Percentiles rank a stretch among this genome's conserved stretches.
phyloP scores from a whole-genome alignment of 2,329 filamentous ascomycete species.

The Calcarisporium arbuscula region DNA sequence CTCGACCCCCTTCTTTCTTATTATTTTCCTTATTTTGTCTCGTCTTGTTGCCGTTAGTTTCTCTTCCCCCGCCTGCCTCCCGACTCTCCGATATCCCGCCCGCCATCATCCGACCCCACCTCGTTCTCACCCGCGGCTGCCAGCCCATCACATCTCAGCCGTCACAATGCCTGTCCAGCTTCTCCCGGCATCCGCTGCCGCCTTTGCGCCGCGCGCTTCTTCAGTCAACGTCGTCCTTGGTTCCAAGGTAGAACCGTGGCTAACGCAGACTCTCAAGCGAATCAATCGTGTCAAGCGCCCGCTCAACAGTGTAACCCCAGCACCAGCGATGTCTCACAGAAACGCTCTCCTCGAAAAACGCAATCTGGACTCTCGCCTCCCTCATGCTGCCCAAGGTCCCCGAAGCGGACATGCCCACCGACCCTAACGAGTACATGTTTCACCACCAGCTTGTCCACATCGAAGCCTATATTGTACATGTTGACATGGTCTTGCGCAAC shows the following conservation, averaged over 20 bases:
- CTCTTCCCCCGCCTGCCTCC: slow-evolving; percentile 4
- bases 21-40: slow-evolving; percentile 29
- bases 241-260: slow-evolving; percentile 90
- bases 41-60: slow-evolving; percentile 2
- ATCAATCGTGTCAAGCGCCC: slow-evolving; percentile 96
- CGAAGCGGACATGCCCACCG: slow-evolving; percentile 74
- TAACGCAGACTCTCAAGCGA: slow-evolving; percentile 93
- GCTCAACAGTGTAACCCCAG: slow-evolving; percentile 91
- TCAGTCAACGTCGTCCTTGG: slow-evolving; percentile 92
- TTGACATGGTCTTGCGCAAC: slow-evolving; percentile 97
- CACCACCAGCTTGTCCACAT: slow-evolving; percentile 91
- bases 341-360: slow-evolving; percentile 80
- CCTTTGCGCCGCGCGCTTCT: slow-evolving; percentile 84
- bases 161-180: slow-evolving; percentile 79
- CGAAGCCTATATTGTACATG: slow-evolving; percentile 96
- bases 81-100: slow-evolving; percentile 3
- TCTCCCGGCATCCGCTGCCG: slow-evolving; percentile 88
- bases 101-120: slow-evolving; percentile 2
- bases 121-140: not conserved
- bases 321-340: slow-evolving; percentile 94
- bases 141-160: slow-evolving; percentile 2
- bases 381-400: slow-evolving; percentile 89
- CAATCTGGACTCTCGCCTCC: slow-evolving; percentile 91
- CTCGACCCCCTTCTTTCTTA: slow-evolving; percentile 35
- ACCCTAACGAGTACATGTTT: slow-evolving; percentile 80